phyloP scores from a whole-genome alignment of 2,329 filamentous ascomycete species.

The Volutella citrinella region DNA sequence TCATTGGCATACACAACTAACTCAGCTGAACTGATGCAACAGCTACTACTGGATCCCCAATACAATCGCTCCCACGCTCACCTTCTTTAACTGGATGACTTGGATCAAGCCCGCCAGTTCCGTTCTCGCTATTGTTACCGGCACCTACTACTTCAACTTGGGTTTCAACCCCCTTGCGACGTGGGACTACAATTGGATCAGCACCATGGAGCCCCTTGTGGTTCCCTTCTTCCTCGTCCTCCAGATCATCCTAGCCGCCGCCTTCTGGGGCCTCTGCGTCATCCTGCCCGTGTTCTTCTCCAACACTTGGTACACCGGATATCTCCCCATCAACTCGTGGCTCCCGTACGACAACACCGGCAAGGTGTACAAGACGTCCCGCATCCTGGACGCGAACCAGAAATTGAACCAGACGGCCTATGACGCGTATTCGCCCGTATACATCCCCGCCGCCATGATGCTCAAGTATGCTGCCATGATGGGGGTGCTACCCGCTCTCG shows the following conservation, averaged over 20 bases:
- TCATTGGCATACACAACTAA: conserved; percentile 40
- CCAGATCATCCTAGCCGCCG: conserved; percentile 32
- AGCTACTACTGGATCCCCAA: conserved; percentile 51
- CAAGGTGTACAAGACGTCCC: conserved; percentile 36
- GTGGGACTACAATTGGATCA: conserved; percentile 43
- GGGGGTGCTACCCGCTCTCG: too few species aligned
- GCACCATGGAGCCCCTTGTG: conserved; percentile 14
- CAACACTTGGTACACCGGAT: conserved; percentile 42
- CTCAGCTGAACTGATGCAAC: conserved; percentile 29
- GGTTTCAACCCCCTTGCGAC: conserved; percentile 41
- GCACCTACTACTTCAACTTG: conserved; percentile 43
- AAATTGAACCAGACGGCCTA: conserved; percentile 34
- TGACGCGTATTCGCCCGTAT: conserved; percentile 32
- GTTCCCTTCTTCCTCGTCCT: conserved; percentile 41
- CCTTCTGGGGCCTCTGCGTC: conserved; percentile 34
- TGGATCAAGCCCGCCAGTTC: conserved; percentile 47
- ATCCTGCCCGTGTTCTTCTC: conserved; percentile 42
- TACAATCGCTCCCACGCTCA: conserved; percentile 42
- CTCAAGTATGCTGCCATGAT: too few species aligned
- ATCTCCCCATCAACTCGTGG: conserved; percentile 47
- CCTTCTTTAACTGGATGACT: conserved; percentile 45
- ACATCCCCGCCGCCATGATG: too few species aligned
- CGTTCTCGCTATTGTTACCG: conserved; percentile 46
- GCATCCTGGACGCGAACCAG: conserved; percentile 39
- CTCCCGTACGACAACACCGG: conserved; percentile 44